Base-by-base conservation (phyloP, 352 stramenopile species). In the Phytopythium cucurbitacearum region DNA sequence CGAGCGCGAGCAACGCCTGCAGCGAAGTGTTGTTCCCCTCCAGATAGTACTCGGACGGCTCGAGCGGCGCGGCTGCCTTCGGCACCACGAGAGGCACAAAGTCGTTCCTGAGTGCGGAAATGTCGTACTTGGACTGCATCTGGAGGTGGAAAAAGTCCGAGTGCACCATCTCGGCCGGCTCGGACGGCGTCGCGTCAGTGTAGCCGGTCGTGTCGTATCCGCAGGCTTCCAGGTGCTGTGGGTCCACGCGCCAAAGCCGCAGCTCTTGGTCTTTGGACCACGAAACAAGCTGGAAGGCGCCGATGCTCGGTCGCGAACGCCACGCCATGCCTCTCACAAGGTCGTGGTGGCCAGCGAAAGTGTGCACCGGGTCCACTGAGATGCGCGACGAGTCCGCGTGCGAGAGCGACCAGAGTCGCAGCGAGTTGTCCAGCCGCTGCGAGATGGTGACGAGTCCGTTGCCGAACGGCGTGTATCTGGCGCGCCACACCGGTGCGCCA, bases 181-280 rank as follows among this genome's bases (percentile, higher is more conserved):
- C 21, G 21, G 21, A 28, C 21, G 10, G 33, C 15, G 2, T 57
- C 38, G 9, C 21, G 13, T 45, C 21, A 28, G 21, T 28, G 37
- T 77, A 71, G 4, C 64, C 73, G 21, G 67, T 65, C 10, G 67
- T 75, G 43, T 86, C 71, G 33, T 73, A 80, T 9, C 79, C 79
- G 33, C 76, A 87, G 0, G 76, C 79, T 35, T 87, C 72, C 21
- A 91, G 51, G 34, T 87, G 77, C 36, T 75, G 69, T 11, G 69
- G 48, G 45, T 94, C 80, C 11, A 92, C 59, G 34, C 72, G 67
- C 83, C 80, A 91, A 57, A 94, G 53, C 3, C 80, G 75, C 5
- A 94, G 56, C 28, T 91, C 77, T 48, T 94, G 81, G 51, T 88
- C 80, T 69, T 94, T 91, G 0, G 76, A 72, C 80, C 80, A 94